Base-by-base conservation (phyloP, 768 basidiomycete genomes). In the Tulasnella sp. region DNA sequence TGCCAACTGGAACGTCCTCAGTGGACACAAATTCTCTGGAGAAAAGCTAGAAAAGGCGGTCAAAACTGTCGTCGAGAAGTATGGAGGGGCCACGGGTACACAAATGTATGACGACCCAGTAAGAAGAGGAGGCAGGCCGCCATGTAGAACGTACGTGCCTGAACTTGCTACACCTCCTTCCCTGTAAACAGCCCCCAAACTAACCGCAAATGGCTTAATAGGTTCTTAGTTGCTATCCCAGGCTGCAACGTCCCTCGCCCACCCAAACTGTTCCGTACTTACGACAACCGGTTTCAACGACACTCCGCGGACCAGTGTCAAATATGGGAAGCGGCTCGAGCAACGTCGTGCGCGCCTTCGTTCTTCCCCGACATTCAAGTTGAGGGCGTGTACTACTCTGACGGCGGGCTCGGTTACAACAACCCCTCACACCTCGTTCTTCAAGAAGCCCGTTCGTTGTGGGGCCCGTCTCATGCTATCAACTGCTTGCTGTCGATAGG, bases 401-500 rank as follows among this genome's bases (percentile, higher is more conserved):
- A 81, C 52, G 81, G 77, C 10, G 81, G 77, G 0, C 81, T 81
- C 4, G 81, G 81, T 10, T 81, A 72, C 78, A 82, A 81, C 77
- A 82, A 81, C 62, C 81, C 81, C 18, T 48, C 56, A 24, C 40
- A 56, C 19, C 75, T 52, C 34, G 56, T 78, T 40, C 62, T 78
- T 24, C 34, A 40, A 62, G 77, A 78, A 72, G 77, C 62, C 9
- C 52, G 62, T 31, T 68, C 56, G 56, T 18, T 78, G 24, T 78
- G 62, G 56, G 77, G 77, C 27, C 58, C 3, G 24, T 21, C 39
- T 74, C 68, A 52, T 71, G 6, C 56, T 21, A 78, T 78, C 1
- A 56, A 56, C 34, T 78, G 77, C 68, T n/a, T 78, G 31, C 21
- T 78, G 10, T 78, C 77, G 12, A 1, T 78, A 71, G 77, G 77